Base-by-base conservation (phyloP, 2,329 filamentous ascomycete genomes). In the Epicoccum nigrum region DNA sequence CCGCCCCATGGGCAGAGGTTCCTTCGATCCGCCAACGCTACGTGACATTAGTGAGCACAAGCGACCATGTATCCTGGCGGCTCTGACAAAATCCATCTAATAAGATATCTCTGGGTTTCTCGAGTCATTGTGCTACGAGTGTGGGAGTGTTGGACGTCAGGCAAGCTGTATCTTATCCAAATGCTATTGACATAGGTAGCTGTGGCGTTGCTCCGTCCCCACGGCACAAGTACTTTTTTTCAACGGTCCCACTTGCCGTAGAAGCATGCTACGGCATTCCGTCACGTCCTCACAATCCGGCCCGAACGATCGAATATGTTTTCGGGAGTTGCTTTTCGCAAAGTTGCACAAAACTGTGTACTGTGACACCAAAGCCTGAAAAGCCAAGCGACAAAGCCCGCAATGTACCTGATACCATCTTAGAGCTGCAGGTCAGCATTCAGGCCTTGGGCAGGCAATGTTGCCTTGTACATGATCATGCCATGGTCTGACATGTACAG, bases 11-110 rank as follows among this genome's bases (percentile, higher is more conserved):
- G 37, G 31, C 21, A 31, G 45, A 49, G 35, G 45, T 45, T 38
- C 32, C 34, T 52, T 52, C 35, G 40, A 39, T 43, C 43, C 33
- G 43, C 44, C 37, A 44, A n/a, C 25, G 33, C 19, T 34, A 49
- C 53, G 49, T 48, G 19, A 45, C 25, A 34, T 33, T 53, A 35
- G 39, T 45, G 44, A 49, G 44, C 53, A 55, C 45, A 48, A 49
- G 40, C 40, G 5, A 50, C 25, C 40, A 33, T 40, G 28, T 32
- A 44, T 34, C 40, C 40, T 40, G 20, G 40, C 13, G 4, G 30
- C 38, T 27, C 25, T 27, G 23, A 20, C 27, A 28, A n/a, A n/a
- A 30, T n/a, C 27, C 16, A 17, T 27, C 28, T 16, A 27, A 28
- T 28, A 21, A 16, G 27, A 2, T 27, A 7, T 12, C 25, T 35